phyloP scores from a whole-genome alignment of 257 asterid genomes.

The Petrea volubilis region DNA sequence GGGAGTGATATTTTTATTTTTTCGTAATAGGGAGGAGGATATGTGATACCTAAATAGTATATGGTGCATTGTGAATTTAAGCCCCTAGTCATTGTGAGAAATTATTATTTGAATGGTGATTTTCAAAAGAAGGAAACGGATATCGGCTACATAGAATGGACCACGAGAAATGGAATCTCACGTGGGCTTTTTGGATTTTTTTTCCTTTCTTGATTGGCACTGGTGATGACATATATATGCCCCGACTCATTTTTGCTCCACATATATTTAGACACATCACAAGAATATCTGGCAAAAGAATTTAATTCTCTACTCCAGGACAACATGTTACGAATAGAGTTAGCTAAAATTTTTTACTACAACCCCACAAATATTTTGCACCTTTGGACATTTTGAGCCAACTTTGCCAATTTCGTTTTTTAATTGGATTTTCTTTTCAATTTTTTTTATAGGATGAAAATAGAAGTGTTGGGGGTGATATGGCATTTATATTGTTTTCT shows the following conservation, averaged over 20 bases:
- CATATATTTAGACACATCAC: neutral
- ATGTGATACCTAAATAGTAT: too few species aligned
- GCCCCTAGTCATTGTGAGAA: too few species aligned
- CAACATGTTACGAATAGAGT: neutral
- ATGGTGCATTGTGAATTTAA: too few species aligned
- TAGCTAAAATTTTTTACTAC: neutral
- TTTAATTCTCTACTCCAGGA: neutral
- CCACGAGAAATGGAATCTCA: slow-evolving; percentile 23
- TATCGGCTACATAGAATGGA: neutral
- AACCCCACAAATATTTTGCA: neutral
- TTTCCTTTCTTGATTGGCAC: neutral
- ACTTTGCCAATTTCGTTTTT: too few species aligned
- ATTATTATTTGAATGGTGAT: neutral
- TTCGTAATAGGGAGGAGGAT: too few species aligned
- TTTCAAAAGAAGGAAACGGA: too few species aligned
- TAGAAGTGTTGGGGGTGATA: too few species aligned
- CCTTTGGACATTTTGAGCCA: too few species aligned
- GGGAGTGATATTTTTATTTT: too few species aligned
- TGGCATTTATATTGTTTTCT: too few species aligned
- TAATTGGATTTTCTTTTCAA: too few species aligned
- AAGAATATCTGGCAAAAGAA: slow-evolving; percentile 7
- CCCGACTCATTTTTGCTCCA: slow-evolving; percentile 18
- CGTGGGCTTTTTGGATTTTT: slow-evolving; percentile 23
- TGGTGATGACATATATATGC: neutral
- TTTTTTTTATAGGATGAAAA: too few species aligned